Evolutionary conservation across 2,329 filamentous ascomycete species (phyloP).

Genomic region (Bipolaris cookei): DNA sequence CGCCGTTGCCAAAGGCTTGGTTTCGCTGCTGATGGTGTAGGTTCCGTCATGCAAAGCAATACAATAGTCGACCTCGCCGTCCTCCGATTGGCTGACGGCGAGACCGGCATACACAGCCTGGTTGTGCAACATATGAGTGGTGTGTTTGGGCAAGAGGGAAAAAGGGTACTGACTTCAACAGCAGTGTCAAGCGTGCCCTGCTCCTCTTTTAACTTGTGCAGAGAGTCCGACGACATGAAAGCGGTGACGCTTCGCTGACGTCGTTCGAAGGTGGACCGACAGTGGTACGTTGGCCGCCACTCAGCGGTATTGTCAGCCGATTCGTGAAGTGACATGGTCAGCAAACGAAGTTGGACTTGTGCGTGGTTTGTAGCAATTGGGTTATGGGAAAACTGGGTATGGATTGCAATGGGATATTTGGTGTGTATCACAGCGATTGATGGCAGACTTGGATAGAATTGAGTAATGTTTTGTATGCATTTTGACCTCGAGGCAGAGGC

Average conservation of each 20-base stretch:
- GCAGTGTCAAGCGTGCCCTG: constrained; percentile 8
- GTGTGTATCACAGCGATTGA: not conserved
- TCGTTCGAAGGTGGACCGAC: constrained; percentile 10
- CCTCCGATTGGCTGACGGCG: constrained; percentile 61
- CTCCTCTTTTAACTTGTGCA: constrained; percentile 13
- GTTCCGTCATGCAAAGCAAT: constrained; percentile 75
- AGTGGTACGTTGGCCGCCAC: constrained; percentile 5
- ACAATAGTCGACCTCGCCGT: constrained; percentile 57
- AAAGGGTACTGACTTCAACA: constrained; percentile 5
- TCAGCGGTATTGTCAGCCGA: constrained; percentile 2
- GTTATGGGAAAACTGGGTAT: not conserved
- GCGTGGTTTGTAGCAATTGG: not conserved
- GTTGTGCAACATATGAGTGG: constrained; percentile 6
- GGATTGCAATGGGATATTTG: not conserved
- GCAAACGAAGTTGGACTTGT: not conserved
- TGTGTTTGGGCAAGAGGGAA: not conserved
- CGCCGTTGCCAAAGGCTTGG: constrained; percentile 40
- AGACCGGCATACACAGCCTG: constrained; percentile 65
- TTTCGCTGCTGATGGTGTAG: constrained; percentile 75
- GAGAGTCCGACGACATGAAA: constrained; percentile 10
- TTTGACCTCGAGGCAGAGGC: constrained; percentile 1
- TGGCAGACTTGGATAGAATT: not conserved
- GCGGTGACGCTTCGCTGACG: constrained; percentile 12
- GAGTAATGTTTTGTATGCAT: not conserved
- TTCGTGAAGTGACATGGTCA: constrained; percentile 8